Evolutionary conservation across 2,329 filamentous ascomycete species (phyloP).

Genomic region (Calonectria ilicicola): DNA sequence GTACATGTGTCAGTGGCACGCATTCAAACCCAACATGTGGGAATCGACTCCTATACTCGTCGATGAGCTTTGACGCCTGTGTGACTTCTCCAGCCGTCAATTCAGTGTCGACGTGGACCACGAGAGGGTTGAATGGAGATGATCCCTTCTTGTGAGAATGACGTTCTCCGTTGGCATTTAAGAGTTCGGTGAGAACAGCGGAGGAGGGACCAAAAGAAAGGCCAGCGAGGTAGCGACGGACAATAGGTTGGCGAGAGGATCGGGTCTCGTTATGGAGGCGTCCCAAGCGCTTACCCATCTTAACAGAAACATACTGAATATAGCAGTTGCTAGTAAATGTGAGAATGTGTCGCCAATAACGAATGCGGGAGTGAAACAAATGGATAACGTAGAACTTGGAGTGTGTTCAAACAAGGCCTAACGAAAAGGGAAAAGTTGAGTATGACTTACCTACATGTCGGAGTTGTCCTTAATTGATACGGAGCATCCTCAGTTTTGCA

Average conservation of each 20-base stretch:
- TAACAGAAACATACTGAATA: constrained; percentile 79
- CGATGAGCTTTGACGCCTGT: constrained; percentile 59
- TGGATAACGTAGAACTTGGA: too few species aligned
- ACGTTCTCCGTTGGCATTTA: constrained; percentile 76
- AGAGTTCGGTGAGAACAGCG: constrained; percentile 78
- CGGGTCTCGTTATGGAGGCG: constrained; percentile 63
- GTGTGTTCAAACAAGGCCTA: not conserved
- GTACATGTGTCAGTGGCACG: constrained; percentile 73
- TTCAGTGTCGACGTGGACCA: constrained; percentile 66
- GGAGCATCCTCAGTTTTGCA: constrained; percentile 48
- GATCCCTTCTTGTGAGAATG: constrained; percentile 75
- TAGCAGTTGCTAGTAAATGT: constrained; percentile 71
- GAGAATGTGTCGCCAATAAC: not conserved
- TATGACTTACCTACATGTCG: constrained; percentile 47
- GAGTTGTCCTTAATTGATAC: constrained; percentile 45
- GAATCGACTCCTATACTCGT: constrained; percentile 69
- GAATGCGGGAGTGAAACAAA: not conserved
- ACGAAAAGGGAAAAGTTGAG: not conserved
- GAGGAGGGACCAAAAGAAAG: constrained; percentile 89
- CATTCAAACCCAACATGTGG: constrained; percentile 73
- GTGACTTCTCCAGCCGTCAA: constrained; percentile 43
- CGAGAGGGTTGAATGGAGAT: constrained; percentile 74
- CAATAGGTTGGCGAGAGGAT: constrained; percentile 47
- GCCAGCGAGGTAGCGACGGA: constrained; percentile 74
- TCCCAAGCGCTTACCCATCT: constrained; percentile 79